Base-by-base conservation (phyloP, 176 grass and related monocot genomes). In the Cymbopogon citratus region DNA sequence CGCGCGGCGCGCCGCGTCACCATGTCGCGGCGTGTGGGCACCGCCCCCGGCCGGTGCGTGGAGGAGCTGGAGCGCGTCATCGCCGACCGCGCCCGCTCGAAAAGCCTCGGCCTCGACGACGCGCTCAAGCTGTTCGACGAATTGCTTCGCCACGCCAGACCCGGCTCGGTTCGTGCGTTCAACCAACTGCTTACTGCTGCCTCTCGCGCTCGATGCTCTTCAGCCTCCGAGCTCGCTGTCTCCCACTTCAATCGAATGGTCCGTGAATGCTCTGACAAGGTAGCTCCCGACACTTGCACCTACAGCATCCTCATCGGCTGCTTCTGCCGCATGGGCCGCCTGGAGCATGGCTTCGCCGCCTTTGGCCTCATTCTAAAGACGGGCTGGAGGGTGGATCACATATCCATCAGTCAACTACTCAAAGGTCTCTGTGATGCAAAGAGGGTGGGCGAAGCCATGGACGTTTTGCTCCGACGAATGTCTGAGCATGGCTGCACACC, bases 351-450 rank as follows among this genome's bases (percentile, higher is more conserved):
- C 6, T 79, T 66, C 3, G 15, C 61, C 0, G 16, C 40, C 9
- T 66, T 79, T 4, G 40, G 62, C 41, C 19, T 6, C 3, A 3
- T 79, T 1, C 2, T 66, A 1, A 66, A 35, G 41, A 1, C 3
- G 0, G 62, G 43, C 2, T 66, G 28, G 1, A 16, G 0, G 12
- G 79, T 43, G 48, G 4, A 43, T 2, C 11, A 12, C 28, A 63
- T 76, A 68, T 3, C 2, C 52, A 13, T 83, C 15, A 57, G 0
- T 36, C 28, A 18, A 3, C n/a, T 84, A 12, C 73, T 87, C 11
- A 80, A 61, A 1, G 74, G 39, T 13, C 80, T 91, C 33, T 87
- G 74, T n/a, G 51, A 52, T 14, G 5, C 34, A 15, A 74, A 87
- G 29, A 90, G 45, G 80, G 38, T 38, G 43, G 12, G 43, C 1